Conservation (phyloP, 306 rosid species). For the Sicyos baderoa region DNA sequence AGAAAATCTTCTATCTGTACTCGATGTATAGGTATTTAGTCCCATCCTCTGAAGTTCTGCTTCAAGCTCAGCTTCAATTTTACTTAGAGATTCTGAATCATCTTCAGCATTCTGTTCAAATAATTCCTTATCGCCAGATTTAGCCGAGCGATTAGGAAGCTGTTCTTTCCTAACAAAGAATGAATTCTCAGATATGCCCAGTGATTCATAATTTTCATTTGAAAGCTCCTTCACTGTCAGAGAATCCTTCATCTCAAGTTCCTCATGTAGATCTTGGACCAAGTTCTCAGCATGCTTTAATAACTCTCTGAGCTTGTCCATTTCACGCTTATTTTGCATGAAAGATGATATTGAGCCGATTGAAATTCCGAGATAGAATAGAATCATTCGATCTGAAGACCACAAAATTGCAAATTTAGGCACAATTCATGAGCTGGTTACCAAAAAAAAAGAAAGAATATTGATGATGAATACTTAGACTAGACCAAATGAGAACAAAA, state of each 20-base stretch:
- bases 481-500: not conserved
- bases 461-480: not conserved
- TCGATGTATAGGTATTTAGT: conserved; percentile 47
- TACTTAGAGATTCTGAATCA: conserved; percentile 56
- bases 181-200: conserved; percentile 37
- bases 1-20: conserved; percentile 35
- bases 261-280: conserved; percentile 89
- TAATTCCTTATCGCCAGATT: conserved; percentile 25
- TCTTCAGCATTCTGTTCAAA: conserved; percentile 42
- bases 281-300: conserved; percentile 64
- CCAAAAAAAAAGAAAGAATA: not conserved
- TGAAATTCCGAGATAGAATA: conserved; percentile 68
- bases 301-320: conserved; percentile 42
- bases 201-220: conserved; percentile 45
- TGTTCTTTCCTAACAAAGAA: conserved; percentile 36
- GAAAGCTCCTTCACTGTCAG: conserved; percentile 71
- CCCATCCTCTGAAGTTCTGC: conserved; percentile 90
- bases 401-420: conserved; percentile 22
- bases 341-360: conserved; percentile 53
- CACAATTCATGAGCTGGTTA: not conserved
- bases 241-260: conserved; percentile 79
- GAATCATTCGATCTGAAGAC: conserved; percentile 40
- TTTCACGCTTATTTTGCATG: conserved; percentile 44
- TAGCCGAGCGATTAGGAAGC: conserved; percentile 29
- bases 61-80: conserved; percentile 98